These are phyloP conservation scores for Cymbidium sinense DNA, from an alignment of 106 monocot genomes.

Conservation along the genomic window DNA sequence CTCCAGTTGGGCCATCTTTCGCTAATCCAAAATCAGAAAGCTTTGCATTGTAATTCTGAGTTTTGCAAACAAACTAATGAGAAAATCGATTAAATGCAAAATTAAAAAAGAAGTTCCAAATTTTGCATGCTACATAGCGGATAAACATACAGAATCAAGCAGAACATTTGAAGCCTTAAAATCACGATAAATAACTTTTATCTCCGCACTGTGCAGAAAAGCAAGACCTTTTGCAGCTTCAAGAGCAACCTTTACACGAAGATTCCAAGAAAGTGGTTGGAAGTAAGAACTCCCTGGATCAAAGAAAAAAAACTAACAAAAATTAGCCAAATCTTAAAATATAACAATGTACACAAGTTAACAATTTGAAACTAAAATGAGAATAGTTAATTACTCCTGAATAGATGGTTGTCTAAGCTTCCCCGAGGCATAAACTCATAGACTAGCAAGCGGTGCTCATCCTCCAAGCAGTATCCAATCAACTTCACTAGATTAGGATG, in stretches of 20 bases:
- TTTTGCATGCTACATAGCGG: background rate
- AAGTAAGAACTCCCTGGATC: background rate
- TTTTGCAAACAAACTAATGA: background rate
- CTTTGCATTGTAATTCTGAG: too few relatives aligned
- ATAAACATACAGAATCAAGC: background rate
- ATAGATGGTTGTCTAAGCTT: conserved; percentile 4
- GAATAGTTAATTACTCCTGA: conserved; percentile 1
- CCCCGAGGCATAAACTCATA: background rate
- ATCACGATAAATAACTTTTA: conserved; percentile 4
- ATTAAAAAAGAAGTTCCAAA: background rate
- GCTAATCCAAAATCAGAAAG: too few relatives aligned
- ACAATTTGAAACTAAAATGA: background rate
- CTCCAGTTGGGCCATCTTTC: too few relatives aligned
- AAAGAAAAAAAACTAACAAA: background rate
- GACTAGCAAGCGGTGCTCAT: too few relatives aligned
- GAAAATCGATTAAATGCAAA: background rate
- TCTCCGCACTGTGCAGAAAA: too few relatives aligned
- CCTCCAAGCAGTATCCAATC: too few relatives aligned
- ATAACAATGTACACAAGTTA: background rate
- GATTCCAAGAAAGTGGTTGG: conserved; percentile 3
- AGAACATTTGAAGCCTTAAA: conserved; percentile 2
- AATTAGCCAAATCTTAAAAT: background rate
- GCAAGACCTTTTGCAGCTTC: conserved; percentile 3
- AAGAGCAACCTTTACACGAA: background rate
- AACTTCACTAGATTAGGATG: too few relatives aligned